A percentile compares a stretch with the other conserved stretches of the same genome.
Conservation (phyloP, 164 flowering plant species). For the Piper longum region DNA sequence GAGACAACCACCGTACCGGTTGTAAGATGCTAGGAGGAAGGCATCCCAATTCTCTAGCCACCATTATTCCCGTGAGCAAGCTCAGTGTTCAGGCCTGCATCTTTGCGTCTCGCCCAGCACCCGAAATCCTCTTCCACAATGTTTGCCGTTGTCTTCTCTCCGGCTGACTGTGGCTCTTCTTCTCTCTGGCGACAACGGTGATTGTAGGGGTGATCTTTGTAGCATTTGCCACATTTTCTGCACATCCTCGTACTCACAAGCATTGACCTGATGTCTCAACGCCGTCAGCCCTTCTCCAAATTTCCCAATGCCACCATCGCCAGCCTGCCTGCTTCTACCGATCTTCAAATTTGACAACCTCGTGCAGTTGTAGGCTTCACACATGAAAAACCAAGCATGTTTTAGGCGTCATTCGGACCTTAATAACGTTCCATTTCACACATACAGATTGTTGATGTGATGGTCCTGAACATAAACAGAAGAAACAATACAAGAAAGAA, state of each 20-base stretch:
- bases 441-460: too few species aligned
- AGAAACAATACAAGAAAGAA: background rate
- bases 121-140: slow-evolving; percentile 19
- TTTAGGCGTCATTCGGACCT: too few species aligned
- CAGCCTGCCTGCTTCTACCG: background rate
- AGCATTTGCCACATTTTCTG: slow-evolving; percentile 70
- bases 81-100: background rate
- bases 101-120: slow-evolving; percentile 14
- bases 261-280: slow-evolving; percentile 40
- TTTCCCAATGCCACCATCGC: background rate
- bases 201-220: slow-evolving; percentile 10
- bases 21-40: background rate
- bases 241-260: slow-evolving; percentile 60
- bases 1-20: background rate
- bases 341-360: too few species aligned
- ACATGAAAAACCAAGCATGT: too few species aligned
- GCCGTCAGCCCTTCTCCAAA: slow-evolving; percentile 33
- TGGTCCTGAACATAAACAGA: background rate
- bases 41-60: background rate
- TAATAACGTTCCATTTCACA: too few species aligned
- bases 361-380: background rate
- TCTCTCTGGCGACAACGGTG: slow-evolving; percentile 8
- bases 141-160: slow-evolving; percentile 11
- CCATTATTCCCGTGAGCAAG: background rate
- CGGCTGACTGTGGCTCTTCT: slow-evolving; percentile 2